Percentiles rank a stretch among this genome's conserved stretches.
Evolutionary conservation across 331 rosid genomes (phyloP).

Genomic region (Telfairia occidentalis): DNA sequence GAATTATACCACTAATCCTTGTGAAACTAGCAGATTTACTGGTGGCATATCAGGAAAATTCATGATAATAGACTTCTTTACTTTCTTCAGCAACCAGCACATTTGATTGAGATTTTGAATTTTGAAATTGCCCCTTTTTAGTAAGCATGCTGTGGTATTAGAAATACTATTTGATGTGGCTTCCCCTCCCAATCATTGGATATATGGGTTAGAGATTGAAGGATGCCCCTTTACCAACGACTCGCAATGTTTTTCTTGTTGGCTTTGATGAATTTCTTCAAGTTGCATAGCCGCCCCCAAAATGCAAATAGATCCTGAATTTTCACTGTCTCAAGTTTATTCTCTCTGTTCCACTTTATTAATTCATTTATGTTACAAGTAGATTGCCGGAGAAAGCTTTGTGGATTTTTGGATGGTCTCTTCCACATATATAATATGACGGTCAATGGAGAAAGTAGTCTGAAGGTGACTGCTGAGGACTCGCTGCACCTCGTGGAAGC

Average conservation of each 20-base stretch:
- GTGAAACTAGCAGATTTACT: neutral
- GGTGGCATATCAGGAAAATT: neutral
- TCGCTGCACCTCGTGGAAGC: conserved; percentile 95
- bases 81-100: neutral
- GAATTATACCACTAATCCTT: neutral
- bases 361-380: conserved; percentile 14
- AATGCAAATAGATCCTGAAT: neutral
- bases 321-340: neutral
- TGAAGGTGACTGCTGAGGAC: conserved; percentile 90
- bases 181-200: neutral
- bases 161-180: neutral
- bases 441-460: conserved; percentile 76
- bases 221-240: neutral
- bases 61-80: neutral
- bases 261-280: neutral
- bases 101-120: neutral
- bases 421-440: conserved; percentile 80
- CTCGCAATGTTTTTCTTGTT: neutral
- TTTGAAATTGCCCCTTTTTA: neutral
- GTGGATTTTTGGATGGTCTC: conserved; percentile 88
- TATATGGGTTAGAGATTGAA: neutral
- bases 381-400: conserved; percentile 96
- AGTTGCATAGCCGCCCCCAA: conserved; percentile 1
- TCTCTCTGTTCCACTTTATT: conserved; percentile 3
- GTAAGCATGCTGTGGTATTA: neutral